Conservation (phyloP, 495 filamentous ascomycete species). For the Hyaloscypha hepaticicola region DNA sequence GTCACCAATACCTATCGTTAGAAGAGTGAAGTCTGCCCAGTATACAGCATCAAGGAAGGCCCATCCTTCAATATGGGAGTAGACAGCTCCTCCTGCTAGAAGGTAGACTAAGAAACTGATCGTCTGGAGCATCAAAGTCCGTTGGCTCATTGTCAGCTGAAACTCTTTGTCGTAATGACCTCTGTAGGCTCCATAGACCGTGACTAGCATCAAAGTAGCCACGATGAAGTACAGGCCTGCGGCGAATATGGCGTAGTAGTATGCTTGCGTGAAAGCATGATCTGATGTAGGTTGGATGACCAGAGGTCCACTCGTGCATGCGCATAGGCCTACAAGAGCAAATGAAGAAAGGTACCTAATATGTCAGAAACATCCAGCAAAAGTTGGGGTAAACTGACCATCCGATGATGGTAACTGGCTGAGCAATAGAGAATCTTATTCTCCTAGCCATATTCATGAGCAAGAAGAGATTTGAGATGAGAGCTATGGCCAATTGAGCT, state of each 20-base stretch:
- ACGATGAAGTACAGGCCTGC: slow-evolving; percentile 75
- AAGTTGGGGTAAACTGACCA: slow-evolving; percentile 38
- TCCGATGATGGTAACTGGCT: slow-evolving; percentile 62
- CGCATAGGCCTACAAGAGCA: slow-evolving; percentile 57
- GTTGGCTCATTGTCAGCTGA: slow-evolving; percentile 67
- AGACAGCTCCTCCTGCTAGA: slow-evolving; percentile 70
- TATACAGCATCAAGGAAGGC: slow-evolving; percentile 75
- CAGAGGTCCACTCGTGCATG: slow-evolving; percentile 53
- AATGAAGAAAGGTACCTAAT: slow-evolving; percentile 63
- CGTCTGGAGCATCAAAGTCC: slow-evolving; percentile 87
- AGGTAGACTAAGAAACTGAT: slow-evolving; percentile 77
- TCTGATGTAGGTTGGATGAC: slow-evolving; percentile 40
- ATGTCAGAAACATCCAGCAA: not conserved
- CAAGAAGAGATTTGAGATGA: slow-evolving; percentile 69
- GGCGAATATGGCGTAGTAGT: slow-evolving; percentile 78
- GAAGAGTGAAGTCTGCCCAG: slow-evolving; percentile 79
- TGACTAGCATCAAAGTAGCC: slow-evolving; percentile 66
- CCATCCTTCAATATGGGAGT: slow-evolving; percentile 73
- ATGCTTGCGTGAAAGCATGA: slow-evolving; percentile 67
- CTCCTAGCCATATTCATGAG: slow-evolving; percentile 82
- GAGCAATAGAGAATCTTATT: slow-evolving; percentile 75
- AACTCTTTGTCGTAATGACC: slow-evolving; percentile 70
- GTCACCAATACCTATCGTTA: slow-evolving; percentile 82
- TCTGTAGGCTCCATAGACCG: slow-evolving; percentile 60
- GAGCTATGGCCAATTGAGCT: slow-evolving; percentile 66